These are phyloP conservation scores for Rutidosis leptorrhynchoides DNA, from an alignment of 129 eudicot genomes.

Conservation along the genomic window DNA sequence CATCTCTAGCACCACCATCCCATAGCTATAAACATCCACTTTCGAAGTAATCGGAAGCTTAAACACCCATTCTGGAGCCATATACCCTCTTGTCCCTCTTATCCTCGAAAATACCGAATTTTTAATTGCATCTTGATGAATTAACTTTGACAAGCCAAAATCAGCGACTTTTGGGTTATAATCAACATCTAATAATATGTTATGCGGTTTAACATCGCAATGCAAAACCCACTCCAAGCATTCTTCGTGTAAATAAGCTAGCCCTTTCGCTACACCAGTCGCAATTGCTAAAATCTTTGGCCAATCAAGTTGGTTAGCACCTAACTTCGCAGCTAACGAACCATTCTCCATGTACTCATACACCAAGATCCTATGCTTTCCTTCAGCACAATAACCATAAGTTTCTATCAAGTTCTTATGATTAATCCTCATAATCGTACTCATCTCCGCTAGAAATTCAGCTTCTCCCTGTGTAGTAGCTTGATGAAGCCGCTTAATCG, in stretches of 20 bases:
- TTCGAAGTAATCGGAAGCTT: neutral
- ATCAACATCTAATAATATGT: neutral
- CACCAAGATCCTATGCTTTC: neutral
- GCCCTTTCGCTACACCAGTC: neutral
- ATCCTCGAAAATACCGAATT: neutral
- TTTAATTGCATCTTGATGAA: neutral
- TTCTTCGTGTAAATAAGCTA: constrained; percentile 3
- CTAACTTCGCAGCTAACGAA: neutral
- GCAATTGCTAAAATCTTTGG: neutral
- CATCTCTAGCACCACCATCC: constrained; percentile 11
- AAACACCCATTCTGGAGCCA: constrained; percentile 6
- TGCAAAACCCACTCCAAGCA: constrained; percentile 7
- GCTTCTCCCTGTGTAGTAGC: constrained; percentile 5
- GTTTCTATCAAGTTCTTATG: constrained; percentile 11
- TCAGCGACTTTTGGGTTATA: constrained; percentile 1
- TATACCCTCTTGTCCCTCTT: constrained; percentile 3
- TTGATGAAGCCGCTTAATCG: constrained; percentile 1
- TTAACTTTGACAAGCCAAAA: constrained; percentile 3
- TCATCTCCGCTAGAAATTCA: constrained; percentile 8
- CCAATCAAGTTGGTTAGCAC: constrained; percentile 1
- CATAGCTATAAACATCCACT: constrained; percentile 12
- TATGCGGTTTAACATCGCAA: constrained; percentile 7
- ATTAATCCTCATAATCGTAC: constrained; percentile 2
- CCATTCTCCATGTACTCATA: constrained; percentile 16
- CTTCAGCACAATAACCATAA: neutral